Percentiles rank a stretch among this genome's conserved stretches.
Evolutionary conservation across 208 protist genomes (phyloP).

Genomic region (Leishmania lainsoni): DNA sequence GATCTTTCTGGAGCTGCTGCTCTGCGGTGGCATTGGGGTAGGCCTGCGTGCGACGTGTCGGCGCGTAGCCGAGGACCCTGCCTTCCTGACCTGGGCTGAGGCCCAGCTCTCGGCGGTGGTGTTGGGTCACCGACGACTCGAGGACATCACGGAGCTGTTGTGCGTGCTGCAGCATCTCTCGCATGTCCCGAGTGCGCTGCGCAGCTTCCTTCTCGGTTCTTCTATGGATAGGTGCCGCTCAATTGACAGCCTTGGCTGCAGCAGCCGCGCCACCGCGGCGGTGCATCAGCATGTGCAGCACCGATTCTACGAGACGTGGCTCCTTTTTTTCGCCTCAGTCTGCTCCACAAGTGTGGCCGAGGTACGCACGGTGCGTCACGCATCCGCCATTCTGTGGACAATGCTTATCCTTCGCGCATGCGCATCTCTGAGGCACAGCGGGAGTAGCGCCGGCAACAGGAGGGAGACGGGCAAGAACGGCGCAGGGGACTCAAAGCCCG

Average conservation of each 20-base stretch:
- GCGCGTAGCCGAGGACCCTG: conserved; percentile 40
- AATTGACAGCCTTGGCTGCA: neutral
- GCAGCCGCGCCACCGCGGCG: neutral
- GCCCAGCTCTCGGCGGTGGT: conserved; percentile 37
- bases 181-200: conserved; percentile 28
- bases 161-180: conserved; percentile 43
- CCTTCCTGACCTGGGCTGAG: conserved; percentile 33
- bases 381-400: conserved; percentile 22
- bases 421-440: conserved; percentile 13
- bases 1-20: conserved; percentile 37
- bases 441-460: neutral
- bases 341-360: conserved; percentile 19
- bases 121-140: conserved; percentile 28
- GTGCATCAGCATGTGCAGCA: neutral
- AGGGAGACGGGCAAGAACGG: conserved; percentile 4
- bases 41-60: conserved; percentile 23
- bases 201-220: conserved; percentile 9
- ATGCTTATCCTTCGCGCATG: conserved; percentile 47
- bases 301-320: conserved; percentile 42
- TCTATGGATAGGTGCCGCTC: neutral
- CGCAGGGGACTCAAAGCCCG: neutral
- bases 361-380: conserved; percentile 21
- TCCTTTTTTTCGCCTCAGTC: conserved; percentile 43
- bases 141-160: conserved; percentile 37
- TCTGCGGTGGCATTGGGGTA: conserved; percentile 39